Base-by-base conservation (phyloP, 2,329 filamentous ascomycete genomes). In the Fusarium avenaceum region DNA sequence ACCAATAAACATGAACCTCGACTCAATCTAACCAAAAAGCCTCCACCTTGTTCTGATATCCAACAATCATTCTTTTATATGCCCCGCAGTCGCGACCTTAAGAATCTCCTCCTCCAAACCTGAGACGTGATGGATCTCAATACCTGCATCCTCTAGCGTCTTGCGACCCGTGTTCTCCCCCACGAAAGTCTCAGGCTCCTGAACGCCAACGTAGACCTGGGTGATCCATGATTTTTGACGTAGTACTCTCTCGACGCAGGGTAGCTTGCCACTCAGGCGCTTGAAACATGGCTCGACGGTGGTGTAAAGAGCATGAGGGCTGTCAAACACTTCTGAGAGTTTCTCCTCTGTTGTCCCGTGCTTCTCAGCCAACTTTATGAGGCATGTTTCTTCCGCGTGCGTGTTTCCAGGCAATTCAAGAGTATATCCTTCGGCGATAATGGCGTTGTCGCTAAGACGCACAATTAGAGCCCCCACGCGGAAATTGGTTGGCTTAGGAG, bases 301-400 rank as follows among this genome's bases (percentile, higher is more conserved):
- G 1, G 96, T 97, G 79, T 97, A 98, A 14, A 99, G 85, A 11
- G 75, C 79, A 59, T 81, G 79, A 15, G 76, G 74, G 33, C 66
- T 68, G 6, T 68, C 69, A 33, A 80, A 76, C 19, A 70, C 62
- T n/a, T 69, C 59, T 1, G 86, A 80, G 6, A 93, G 83, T 1
- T 80, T 76, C 52, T 87, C 86, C 68, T 91, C 89, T 0, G 83
- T 60, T 0, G 85, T 80, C 3, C 75, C 75, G 56, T 86, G 76
- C 65, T 81, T 72, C 47, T 81, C 74, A 2, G 87, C 83, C 15
- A 90, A 85, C 78, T 99, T 98, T 48, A 90, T 80, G 57, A 99
- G 86, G 75, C 93, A 97, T 78, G 91, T 95, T 81, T 99, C 94
- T 77, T 99, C 96, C 5, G 96, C 96, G 76, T 99, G 96, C 0